Conservation (phyloP, 2,329 filamentous ascomycete genomes). For the Apiospora rasikravindrae region DNA sequence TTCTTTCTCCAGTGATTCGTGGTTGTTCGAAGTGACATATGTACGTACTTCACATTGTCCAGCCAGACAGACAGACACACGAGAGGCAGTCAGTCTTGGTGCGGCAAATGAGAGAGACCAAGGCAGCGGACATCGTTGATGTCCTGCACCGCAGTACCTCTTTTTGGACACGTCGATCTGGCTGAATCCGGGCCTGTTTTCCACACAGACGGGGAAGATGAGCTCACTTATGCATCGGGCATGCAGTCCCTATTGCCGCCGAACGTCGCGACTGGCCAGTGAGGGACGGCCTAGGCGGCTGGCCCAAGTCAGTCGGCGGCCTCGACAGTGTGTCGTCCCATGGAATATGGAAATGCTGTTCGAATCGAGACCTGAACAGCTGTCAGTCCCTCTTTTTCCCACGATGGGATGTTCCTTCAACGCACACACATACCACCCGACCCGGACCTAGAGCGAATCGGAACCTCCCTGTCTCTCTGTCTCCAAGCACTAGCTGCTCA, state of each 20-base stretch:
- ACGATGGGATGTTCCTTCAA: not conserved
- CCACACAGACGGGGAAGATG: conserved; percentile 16
- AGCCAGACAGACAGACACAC: not conserved
- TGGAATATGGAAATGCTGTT: not conserved
- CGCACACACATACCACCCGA: not conserved
- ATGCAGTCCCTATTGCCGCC: conserved; percentile 14
- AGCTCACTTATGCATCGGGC: conserved; percentile 10
- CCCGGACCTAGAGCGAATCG: not conserved
- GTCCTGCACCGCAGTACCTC: not conserved
- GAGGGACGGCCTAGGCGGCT: not conserved
- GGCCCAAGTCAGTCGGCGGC: not conserved
- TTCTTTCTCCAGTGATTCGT: not conserved
- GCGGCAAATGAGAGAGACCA: not conserved
- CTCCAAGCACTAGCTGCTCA: not conserved
- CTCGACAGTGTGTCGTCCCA: conserved; percentile 11
- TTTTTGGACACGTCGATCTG: conserved; percentile 13
- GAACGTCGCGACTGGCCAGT: not conserved
- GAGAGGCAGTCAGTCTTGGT: not conserved
- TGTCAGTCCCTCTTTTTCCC: conserved; percentile 11
- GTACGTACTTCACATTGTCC: not conserved
- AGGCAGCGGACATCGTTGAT: not conserved
- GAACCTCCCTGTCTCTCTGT: not conserved
- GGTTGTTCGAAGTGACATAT: not conserved
- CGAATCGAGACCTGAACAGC: conserved; percentile 1
- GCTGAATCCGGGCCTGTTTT: conserved; percentile 17